Conservation (phyloP, 2,329 filamentous ascomycete genomes). For the Aspergillus alliaceus region DNA sequence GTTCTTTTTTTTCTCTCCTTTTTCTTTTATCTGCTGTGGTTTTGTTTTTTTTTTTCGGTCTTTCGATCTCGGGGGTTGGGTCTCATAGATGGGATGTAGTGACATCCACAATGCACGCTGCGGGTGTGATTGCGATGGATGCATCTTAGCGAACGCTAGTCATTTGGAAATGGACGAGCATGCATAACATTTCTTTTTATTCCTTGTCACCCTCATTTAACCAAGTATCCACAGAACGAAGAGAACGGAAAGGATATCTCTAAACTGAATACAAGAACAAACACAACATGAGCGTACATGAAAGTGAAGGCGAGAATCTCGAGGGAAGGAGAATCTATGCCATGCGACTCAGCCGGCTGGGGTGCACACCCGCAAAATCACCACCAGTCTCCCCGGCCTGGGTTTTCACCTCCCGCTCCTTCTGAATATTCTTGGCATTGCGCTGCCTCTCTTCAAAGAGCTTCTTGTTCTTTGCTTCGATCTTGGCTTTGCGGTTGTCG, state of each 20-base stretch:
- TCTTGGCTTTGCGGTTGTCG: constrained; percentile 69
- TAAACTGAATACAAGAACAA: constrained; percentile 7
- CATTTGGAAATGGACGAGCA: background rate
- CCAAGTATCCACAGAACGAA: constrained; percentile 10
- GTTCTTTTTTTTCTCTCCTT: background rate
- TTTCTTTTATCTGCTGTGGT: background rate
- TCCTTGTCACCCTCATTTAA: constrained; percentile 7
- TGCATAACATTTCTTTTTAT: background rate
- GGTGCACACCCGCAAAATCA: constrained; percentile 42
- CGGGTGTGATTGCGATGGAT: background rate
- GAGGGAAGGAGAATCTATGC: constrained; percentile 9
- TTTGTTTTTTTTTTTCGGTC: background rate
- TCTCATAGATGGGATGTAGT: background rate
- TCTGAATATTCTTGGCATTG: constrained; percentile 49
- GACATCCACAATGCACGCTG: background rate
- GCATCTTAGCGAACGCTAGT: background rate
- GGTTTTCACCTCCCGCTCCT: constrained; percentile 41
- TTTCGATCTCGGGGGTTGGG: background rate
- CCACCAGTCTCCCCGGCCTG: constrained; percentile 15
- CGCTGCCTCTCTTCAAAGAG: constrained; percentile 68
- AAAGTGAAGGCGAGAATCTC: background rate
- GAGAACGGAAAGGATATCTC: constrained; percentile 19
- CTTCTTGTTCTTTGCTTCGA: constrained; percentile 82
- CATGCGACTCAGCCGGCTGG: constrained; percentile 44
- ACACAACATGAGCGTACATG: background rate